A percentile compares a stretch with the other conserved stretches of the same genome.
Evolutionary conservation across 2,329 filamentous ascomycete genomes (phyloP).

Genomic region (Alternaria sp.): DNA sequence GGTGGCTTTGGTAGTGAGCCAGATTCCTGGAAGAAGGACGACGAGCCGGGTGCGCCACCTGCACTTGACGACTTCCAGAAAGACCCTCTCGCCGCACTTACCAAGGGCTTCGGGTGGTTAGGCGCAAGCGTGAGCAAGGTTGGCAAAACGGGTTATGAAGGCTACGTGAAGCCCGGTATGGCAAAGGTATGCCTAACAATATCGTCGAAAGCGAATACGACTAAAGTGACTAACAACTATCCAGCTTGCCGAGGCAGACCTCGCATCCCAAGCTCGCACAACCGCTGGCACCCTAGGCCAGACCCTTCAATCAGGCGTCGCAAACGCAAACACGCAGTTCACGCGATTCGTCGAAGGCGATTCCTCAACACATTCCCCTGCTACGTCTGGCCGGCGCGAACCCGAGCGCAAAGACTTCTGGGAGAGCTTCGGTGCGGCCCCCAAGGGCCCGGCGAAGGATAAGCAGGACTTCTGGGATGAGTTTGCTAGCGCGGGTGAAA

Average conservation of each 20-base stretch:
- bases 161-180: constrained; percentile 91
- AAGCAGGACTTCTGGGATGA: constrained; percentile 64
- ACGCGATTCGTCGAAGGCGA: constrained; percentile 87
- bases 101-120: constrained; percentile 95
- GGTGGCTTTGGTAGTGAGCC: constrained; percentile 86
- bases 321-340: constrained; percentile 79
- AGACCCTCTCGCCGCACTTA: constrained; percentile 86
- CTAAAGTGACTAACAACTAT: constrained; percentile 21
- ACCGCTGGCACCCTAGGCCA: constrained; percentile 63
- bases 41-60: constrained; percentile 61
- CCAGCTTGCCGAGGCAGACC: constrained; percentile 75
- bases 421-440: constrained; percentile 73
- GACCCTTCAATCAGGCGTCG: constrained; percentile 71
- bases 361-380: constrained; percentile 11
- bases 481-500: constrained; percentile 50
- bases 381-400: constrained; percentile 51
- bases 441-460: constrained; percentile 56
- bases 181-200: constrained; percentile 70
- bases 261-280: constrained; percentile 66
- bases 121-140: constrained; percentile 86
- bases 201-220: neutral
- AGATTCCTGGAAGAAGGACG: constrained; percentile 57
- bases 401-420: constrained; percentile 68
- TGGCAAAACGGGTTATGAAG: constrained; percentile 88
- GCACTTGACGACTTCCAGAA: constrained; percentile 88